These are phyloP conservation scores for Neurospora terricola DNA, from an alignment of 495 filamentous ascomycete genomes.

Conservation along the genomic window DNA sequence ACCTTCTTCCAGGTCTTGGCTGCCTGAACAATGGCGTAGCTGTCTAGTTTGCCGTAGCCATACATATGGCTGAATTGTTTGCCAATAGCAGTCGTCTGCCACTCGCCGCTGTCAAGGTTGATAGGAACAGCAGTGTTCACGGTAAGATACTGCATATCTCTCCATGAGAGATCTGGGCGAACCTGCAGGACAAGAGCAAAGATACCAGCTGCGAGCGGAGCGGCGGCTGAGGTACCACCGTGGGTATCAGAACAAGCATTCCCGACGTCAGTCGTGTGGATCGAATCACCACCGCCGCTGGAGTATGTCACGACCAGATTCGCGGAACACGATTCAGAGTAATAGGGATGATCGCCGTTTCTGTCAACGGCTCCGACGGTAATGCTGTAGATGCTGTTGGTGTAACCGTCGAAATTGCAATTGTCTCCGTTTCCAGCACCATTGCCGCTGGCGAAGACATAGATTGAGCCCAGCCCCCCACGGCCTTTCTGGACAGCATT, in stretches of 20 bases:
- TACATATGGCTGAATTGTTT: conserved; percentile 86
- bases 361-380: conserved; percentile 90
- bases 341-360: conserved; percentile 75
- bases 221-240: conserved; percentile 94
- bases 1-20: conserved; percentile 80
- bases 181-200: conserved; percentile 85
- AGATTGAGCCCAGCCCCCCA: conserved; percentile 75
- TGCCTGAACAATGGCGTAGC: conserved; percentile 72
- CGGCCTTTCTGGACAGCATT: conserved; percentile 87
- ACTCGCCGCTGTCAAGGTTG: conserved; percentile 59
- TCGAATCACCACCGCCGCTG: conserved; percentile 77
- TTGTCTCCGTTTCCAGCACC: conserved; percentile 83
- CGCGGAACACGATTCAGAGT: conserved; percentile 92
- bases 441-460: conserved; percentile 95
- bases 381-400: conserved; percentile 98
- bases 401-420: conserved; percentile 99
- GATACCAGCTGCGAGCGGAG: conserved; percentile 81
- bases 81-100: conserved; percentile 70
- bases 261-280: conserved; percentile 95
- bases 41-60: conserved; percentile 91
- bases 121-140: conserved; percentile 77
- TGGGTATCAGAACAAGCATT: conserved; percentile 69
- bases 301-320: conserved; percentile 94
- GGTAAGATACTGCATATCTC: conserved; percentile 88
- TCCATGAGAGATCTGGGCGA: conserved; percentile 83